Percentiles rank a stretch among this genome's conserved stretches.
phyloP scores from a whole-genome alignment of 2,329 filamentous ascomycete species.

The Purpureocillium takamizusanense region DNA sequence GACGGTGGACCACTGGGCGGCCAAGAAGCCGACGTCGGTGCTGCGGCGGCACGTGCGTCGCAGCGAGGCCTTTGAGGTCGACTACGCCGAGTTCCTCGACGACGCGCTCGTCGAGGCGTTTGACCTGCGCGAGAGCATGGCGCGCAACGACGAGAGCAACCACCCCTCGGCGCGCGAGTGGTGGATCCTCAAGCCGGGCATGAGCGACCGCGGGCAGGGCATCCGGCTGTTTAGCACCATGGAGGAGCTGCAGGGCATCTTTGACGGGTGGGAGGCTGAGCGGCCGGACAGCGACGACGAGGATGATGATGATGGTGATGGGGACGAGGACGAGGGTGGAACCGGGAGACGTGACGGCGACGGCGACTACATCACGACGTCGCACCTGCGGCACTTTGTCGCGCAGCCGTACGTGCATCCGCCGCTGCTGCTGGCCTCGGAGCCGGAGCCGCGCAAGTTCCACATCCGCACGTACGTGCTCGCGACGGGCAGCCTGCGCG shows the following conservation, averaged over 20 bases:
- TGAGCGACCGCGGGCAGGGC: conserved; percentile 93
- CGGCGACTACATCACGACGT: conserved; percentile 62
- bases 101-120: conserved; percentile 86
- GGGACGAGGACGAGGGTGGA: conserved; percentile 19
- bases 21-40: conserved; percentile 67
- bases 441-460: conserved; percentile 67
- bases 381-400: conserved; percentile 90
- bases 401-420: conserved; percentile 91
- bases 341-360: conserved; percentile 20
- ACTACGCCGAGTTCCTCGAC: conserved; percentile 94
- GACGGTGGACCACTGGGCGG: conserved; percentile 76
- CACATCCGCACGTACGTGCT: conserved; percentile 91
- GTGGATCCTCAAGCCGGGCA: conserved; percentile 98
- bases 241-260: conserved; percentile 75
- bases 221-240: conserved; percentile 83
- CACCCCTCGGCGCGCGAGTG: conserved; percentile 69
- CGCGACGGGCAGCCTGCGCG: conserved; percentile 64
- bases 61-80: conserved; percentile 81
- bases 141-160: conserved; percentile 60
- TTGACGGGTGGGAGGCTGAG: conserved; percentile 80
- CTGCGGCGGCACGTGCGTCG: conserved; percentile 65
- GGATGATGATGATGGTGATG: conserved; percentile 38
- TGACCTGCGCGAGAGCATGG: conserved; percentile 72
- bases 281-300: conserved; percentile 58
- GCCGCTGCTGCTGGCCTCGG: conserved; percentile 59